Base-by-base conservation (phyloP, 768 basidiomycete genomes). In the Pisolithus albus region DNA sequence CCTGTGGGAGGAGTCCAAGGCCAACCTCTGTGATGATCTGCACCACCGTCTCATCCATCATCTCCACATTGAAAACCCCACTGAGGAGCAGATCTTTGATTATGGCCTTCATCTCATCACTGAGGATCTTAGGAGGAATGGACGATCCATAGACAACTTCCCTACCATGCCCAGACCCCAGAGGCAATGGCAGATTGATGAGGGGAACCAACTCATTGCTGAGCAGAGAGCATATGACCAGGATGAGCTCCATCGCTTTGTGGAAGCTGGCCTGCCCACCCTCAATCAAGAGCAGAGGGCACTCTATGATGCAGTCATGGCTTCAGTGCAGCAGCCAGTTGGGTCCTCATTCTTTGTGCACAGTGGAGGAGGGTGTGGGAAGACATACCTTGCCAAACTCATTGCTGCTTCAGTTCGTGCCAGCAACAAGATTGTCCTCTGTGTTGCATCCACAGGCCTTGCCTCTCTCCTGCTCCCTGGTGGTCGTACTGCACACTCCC, bases 361-460 rank as follows among this genome's bases (percentile, higher is more conserved):
- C 55, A 72, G 74, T 44, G 61, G 70, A 41, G 75, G 69, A 30
- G 74, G 75, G 0, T 68, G 69, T 47, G 74, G 77, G 11, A 79
- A 78, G 50, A 77, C 77, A 0, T 78, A 70, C 61, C 53, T 75
- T 1, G 70, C 68, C 50, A 74, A 70, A 3, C 62, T 69, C 3
- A 55, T 75, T 40, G 64, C 68, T 55, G 37, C 60, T 36, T 38
- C 56, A 11, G 19, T 76, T 1, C 54, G 64, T 11, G 53, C 54
- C 7, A 41, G 61, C 11, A 63, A 64, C 0, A 23, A 56, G 23
- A 67, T 78, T 59, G 65, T 73, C 1, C 63, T 80, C 3, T 77
- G 72, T 71, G 73, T 75, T 13, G 73, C 76, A 11, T 80, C 78
- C 1, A 77, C 76, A 36, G 76, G 77, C 0, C 73, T 80, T 49